A percentile compares a stretch with the other conserved stretches of the same genome.
phyloP scores from a whole-genome alignment of 768 basidiomycete genomes.

The Dioszegia aurantiaca region DNA sequence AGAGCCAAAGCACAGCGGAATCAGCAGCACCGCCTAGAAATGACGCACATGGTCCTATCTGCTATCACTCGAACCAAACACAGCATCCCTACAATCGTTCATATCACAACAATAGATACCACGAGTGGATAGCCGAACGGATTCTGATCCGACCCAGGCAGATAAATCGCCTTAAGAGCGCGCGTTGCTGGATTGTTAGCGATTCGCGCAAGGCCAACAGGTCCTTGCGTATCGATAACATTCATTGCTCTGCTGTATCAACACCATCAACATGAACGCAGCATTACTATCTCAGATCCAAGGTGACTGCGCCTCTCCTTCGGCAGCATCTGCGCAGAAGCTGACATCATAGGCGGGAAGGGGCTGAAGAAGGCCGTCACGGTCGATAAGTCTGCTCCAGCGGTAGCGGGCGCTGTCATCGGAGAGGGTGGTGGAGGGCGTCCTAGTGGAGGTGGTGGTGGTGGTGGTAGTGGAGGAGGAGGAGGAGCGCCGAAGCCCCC shows the following conservation, averaged over 20 bases:
- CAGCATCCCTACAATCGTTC: not conserved
- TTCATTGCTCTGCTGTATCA: no score
- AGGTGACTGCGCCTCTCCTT: constrained; percentile 20
- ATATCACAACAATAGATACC: not conserved
- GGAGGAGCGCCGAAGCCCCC: constrained; percentile 37
- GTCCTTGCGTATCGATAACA: no score
- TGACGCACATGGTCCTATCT: not conserved
- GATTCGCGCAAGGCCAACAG: no score
- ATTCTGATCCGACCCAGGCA: no score
- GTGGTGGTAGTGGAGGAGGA: constrained; percentile 47
- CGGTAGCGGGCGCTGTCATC: constrained; percentile 27
- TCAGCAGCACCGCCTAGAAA: not conserved
- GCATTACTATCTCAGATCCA: constrained; percentile 46
- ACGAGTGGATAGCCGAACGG: not conserved
- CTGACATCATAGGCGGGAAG: constrained; percentile 60
- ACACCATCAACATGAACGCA: constrained; percentile 35
- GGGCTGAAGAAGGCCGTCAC: constrained; percentile 77
- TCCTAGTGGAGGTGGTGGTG: constrained; percentile 32
- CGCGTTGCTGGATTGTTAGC: no score
- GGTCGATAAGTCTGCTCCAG: constrained; percentile 59
- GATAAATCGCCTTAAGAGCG: no score
- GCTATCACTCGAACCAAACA: not conserved
- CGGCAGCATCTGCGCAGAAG: no score
- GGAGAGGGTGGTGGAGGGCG: constrained; percentile 53
- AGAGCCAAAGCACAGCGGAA: not conserved